Conservation (phyloP, 2,329 filamentous ascomycete genomes). For the Neocatenulostroma microsporum region DNA sequence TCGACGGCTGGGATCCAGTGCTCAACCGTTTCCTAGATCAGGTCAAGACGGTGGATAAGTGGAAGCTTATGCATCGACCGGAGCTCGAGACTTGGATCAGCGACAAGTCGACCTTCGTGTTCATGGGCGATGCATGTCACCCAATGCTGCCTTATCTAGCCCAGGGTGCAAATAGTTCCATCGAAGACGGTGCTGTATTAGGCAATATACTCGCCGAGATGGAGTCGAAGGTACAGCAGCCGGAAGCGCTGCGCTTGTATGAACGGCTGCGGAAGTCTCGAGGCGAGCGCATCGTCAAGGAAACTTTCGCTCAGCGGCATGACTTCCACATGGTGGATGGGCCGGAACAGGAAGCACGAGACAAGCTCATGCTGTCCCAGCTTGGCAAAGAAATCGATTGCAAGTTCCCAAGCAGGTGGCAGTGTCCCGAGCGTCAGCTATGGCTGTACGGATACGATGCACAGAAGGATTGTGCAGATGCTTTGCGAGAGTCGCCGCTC, state of each 20-base stretch:
- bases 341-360: constrained; percentile 50
- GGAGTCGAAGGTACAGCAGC: constrained; percentile 32
- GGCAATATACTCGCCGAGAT: constrained; percentile 51
- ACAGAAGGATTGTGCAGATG: constrained; percentile 42
- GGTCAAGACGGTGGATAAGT: constrained; percentile 57
- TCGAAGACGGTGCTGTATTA: constrained; percentile 62
- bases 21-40: constrained; percentile 39
- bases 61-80: constrained; percentile 56
- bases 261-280: constrained; percentile 41
- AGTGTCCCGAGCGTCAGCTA: constrained; percentile 54
- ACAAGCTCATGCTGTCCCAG: constrained; percentile 50
- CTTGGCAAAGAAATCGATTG: constrained; percentile 46
- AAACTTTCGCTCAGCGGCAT: constrained; percentile 49
- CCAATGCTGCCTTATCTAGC: constrained; percentile 54
- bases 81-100: constrained; percentile 51
- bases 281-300: constrained; percentile 50
- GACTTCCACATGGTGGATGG: constrained; percentile 43
- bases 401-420: constrained; percentile 56
- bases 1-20: constrained; percentile 58
- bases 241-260: constrained; percentile 37
- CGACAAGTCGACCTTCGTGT: constrained; percentile 43
- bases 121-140: constrained; percentile 54
- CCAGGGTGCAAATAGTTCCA: constrained; percentile 58
- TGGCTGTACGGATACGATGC: constrained; percentile 61
- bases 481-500: constrained; percentile 18